Base-by-base conservation (phyloP, 306 rosid genomes). In the Abrus precatorius region DNA sequence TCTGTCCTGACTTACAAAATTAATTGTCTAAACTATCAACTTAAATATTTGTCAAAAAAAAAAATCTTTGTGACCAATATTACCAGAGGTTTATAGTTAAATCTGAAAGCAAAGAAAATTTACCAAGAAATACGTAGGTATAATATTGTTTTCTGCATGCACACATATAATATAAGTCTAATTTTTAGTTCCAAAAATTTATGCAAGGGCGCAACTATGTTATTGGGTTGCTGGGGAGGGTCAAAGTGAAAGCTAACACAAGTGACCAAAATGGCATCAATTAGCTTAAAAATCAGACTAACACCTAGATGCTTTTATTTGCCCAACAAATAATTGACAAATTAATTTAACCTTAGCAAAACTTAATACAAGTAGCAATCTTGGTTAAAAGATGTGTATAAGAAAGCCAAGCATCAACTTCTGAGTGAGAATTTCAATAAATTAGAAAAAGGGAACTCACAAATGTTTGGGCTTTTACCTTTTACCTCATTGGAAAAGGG, bases 401-500 rank as follows among this genome's bases (percentile, higher is more conserved):
- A 10, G 34, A 30, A 47, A 66, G 40, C 68, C 11, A 45, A 10
- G 9, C 12, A 1, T 44, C 54, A 65, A 74, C 61, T 43, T 43
- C 41, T 7, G 67, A 10, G 28, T 43, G 34, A 69, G 40, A 63
- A 74, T 73, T 27, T 41, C 71, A 87, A 41, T 9, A 5, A 28
- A 50, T 49, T 38, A 74, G 61, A 69, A 68, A 49, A 30, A 56
- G 43, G 14, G 45, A 76, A 72, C 69, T 66, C 45, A 6, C 38
- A 72, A 57, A 73, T 66, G 12, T 38, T 2, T 2, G 69, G 66
- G 69, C 14, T 40, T 53, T 85, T 86, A 94, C 98, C 86, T 84
- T 88, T 87, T 64, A 82, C 80, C 54, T 82, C 83, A 49, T 56
- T 72, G 68, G 78, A 75, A 49, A 38, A 79, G 43, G 85, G 75